Percentiles rank a stretch among this genome's conserved stretches.
Evolutionary conservation across 2,329 filamentous ascomycete species (phyloP).

Genomic region (Peltaster fructicola): DNA sequence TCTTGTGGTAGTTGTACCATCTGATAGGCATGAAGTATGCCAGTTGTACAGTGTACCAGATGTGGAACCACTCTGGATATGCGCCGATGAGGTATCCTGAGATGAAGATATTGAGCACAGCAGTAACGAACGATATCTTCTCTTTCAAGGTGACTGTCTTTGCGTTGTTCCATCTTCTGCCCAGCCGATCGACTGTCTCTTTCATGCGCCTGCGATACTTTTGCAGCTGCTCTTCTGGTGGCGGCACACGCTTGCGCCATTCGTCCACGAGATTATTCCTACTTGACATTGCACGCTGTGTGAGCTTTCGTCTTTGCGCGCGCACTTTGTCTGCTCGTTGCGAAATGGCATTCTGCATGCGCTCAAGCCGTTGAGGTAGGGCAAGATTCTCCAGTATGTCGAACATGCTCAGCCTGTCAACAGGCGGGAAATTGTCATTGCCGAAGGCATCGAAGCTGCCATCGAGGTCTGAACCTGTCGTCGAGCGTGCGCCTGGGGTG

Average conservation of each 20-base stretch:
- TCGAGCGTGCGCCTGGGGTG: constrained; percentile 49
- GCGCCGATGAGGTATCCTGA: constrained; percentile 86
- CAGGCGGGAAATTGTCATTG: constrained; percentile 69
- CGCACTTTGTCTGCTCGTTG: constrained; percentile 73
- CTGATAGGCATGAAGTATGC: constrained; percentile 92
- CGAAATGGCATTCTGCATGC: constrained; percentile 65
- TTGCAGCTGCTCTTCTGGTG: constrained; percentile 80
- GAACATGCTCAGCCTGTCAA: constrained; percentile 80
- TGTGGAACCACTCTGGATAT: constrained; percentile 68
- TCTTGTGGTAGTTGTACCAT: constrained; percentile 75
- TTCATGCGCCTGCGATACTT: constrained; percentile 81
- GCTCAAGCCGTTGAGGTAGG: constrained; percentile 76
- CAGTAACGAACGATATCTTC: constrained; percentile 90
- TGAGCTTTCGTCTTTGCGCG: constrained; percentile 63
- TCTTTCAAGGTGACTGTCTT: constrained; percentile 77
- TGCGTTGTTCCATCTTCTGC: constrained; percentile 72
- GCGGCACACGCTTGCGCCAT: constrained; percentile 71
- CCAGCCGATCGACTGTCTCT: constrained; percentile 71
- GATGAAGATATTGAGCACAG: constrained; percentile 93
- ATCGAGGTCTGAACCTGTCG: constrained; percentile 56
- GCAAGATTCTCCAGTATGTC: constrained; percentile 89
- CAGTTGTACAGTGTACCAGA: constrained; percentile 51
- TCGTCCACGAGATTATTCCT: constrained; percentile 82
- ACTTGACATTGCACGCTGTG: constrained; percentile 58
- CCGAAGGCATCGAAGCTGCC: constrained; percentile 68